Base-by-base conservation (phyloP, 75 land plant species). In the Larix kaempferi region DNA sequence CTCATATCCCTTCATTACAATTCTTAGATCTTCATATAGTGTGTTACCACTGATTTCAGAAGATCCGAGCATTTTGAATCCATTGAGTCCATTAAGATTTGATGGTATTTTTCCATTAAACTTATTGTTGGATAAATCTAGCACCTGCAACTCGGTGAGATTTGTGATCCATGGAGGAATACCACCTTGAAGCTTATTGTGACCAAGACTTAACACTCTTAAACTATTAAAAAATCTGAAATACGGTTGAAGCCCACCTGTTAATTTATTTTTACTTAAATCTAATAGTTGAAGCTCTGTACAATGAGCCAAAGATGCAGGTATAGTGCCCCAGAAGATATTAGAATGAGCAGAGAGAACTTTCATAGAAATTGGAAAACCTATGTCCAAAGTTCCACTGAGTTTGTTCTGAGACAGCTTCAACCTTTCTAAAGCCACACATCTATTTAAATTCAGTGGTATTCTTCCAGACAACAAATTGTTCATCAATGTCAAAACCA, bases 31-130 rank as follows among this genome's bases (percentile, higher is more conserved):
- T 13, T 81, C 87, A 64, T 71, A 75, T 1, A 83, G 87, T 2
- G 35, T 72, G 23, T 85, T 79, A 16, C 6, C 57, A 2, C 76
- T 71, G 19, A 84, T 35, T 17, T 84, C 69, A 1, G 84, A 69
- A 37, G 78, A 71, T 37, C 77, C 57, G 17, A 78, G 61, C 6
- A 44, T 19, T 13, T 39, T 22, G 23, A 79, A 57, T 22, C 60
- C 61, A n/a, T 76, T 57, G 0, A 86, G 19, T 22, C n/a, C 35
- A 3, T 39, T 75, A 57, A 85, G 56, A 21, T 17, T 63, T 3
- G 74, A 16, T 6, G 87, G 85, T 56, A 82, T 65, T 55, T 15
- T 29, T 5, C 85, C 87, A 35, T n/a, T 74, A 6, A 84, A 56
- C 11, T 82, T 27, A 56, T 84, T 81, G 15, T 78, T 57, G 52